Evolutionary conservation across 2,329 filamentous ascomycete genomes (phyloP).

Genomic region (Fusarium sublunatum): DNA sequence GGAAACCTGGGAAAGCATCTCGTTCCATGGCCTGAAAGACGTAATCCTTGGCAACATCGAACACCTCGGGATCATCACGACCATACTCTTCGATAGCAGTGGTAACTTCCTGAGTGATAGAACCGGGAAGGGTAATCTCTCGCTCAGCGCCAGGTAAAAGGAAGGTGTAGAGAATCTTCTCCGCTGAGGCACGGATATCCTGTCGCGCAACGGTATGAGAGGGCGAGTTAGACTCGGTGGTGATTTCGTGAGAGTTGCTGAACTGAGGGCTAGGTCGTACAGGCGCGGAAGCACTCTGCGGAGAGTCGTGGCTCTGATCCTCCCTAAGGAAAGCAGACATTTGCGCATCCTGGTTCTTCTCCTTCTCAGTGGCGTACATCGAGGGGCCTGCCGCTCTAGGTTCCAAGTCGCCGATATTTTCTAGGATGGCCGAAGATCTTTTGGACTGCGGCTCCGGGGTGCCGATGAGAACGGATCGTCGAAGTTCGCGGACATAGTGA

Average conservation of each 20-base stretch:
- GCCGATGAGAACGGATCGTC: constrained; percentile 89
- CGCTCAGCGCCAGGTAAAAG: constrained; percentile 94
- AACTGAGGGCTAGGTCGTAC: constrained; percentile 66
- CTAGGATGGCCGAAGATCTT: constrained; percentile 83
- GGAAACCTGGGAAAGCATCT: constrained; percentile 97
- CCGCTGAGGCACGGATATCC: constrained; percentile 91
- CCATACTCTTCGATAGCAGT: constrained; percentile 89
- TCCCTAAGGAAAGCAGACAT: constrained; percentile 90
- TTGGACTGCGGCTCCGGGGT: constrained; percentile 94
- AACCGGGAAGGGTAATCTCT: constrained; percentile 91
- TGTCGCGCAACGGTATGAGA: constrained; percentile 85
- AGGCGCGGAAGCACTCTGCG: constrained; percentile 60
- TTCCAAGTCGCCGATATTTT: constrained; percentile 75
- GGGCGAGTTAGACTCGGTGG: constrained; percentile 83
- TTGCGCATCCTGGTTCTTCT: constrained; percentile 85
- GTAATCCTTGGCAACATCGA: constrained; percentile 97
- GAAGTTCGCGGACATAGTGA: constrained; percentile 95
- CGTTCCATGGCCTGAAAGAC: constrained; percentile 99
- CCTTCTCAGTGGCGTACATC: constrained; percentile 74
- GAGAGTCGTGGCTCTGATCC: constrained; percentile 67
- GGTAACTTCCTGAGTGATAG: constrained; percentile 87
- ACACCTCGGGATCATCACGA: constrained; percentile 95
- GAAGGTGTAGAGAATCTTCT: constrained; percentile 99
- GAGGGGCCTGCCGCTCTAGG: constrained; percentile 69
- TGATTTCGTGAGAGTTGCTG: constrained; percentile 70